Evolutionary conservation across 176 grass and related monocot genomes (phyloP), one percentile per base, ranked within the genome.

Genomic region (Musa schizocarpa): DNA sequence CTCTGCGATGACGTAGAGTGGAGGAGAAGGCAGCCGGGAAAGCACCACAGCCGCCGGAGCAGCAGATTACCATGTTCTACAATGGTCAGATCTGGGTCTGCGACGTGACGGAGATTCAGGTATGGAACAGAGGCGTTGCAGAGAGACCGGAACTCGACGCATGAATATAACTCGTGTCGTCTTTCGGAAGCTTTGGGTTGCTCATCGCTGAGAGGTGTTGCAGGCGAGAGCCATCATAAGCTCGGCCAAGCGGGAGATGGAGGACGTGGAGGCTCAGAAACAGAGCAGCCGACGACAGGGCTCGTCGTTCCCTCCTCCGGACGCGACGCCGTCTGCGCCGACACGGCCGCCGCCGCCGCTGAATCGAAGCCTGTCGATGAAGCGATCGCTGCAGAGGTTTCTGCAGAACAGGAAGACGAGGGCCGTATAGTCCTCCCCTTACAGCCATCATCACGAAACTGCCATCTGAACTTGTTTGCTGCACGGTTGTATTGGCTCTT

Each of bases 311-410:
- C 57, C 17, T 7, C 57, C 19, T 14, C 57, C 17, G 34, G 34
- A 43, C 34, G 34, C 34, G 34, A 43, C 34, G 34, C 34, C 34
- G 3, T 43, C 4, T 43, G 34, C 34, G 57, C 57, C 3, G 16
- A 14, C 13, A 19, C 57, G 7, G 57, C 8, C 14, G 13, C 57
- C 17, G 57, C 13, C 55, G 55, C 7, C 9, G 19, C 57, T 61
- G 16, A 61, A 61, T 19, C 57, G 57, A n/a, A 61, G 57, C 4
- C 16, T 20, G 57, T 61, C 57, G 57, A 21, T 61, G 57, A 61
- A 61, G 57, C 57, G 57, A 19, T 61, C 57, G 57, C 14, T 61
- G 57, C 57, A 61, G 57, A 61, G 57, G 57, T 61, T 61, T 61
- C 57, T 61, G 14, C 17, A 21, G 57, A 61, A 61, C 57, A 14